Conservation (phyloP, 306 rosid species). For the Myrica gale region DNA sequence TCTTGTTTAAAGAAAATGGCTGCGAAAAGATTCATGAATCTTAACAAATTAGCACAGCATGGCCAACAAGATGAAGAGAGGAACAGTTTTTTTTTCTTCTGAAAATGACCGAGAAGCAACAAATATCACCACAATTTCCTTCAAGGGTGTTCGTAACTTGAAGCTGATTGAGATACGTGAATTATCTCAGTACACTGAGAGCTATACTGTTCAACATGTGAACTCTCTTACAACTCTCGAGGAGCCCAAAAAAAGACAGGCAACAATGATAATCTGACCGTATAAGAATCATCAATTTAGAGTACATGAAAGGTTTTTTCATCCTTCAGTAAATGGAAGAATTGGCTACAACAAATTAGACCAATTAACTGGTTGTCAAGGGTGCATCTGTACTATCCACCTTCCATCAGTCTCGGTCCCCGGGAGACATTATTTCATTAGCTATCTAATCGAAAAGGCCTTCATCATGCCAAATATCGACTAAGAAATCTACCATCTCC, state of each 20-base stretch:
- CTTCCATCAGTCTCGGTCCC: not conserved
- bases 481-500: constrained; percentile 99
- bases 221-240: not conserved
- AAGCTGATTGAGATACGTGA: not conserved
- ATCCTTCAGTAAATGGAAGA: constrained; percentile 1
- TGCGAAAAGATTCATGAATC: not conserved
- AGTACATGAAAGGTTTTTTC: constrained; percentile 1
- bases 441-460: constrained; percentile 61
- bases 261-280: not conserved
- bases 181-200: not conserved
- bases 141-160: not conserved
- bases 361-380: not conserved
- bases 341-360: constrained; percentile 26
- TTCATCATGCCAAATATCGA: constrained; percentile 88
- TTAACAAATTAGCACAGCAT: not conserved
- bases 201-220: not conserved
- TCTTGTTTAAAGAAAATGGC: not conserved
- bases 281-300: not conserved
- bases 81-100: not conserved
- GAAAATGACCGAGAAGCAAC: not conserved
- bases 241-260: not conserved
- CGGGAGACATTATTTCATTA: not conserved
- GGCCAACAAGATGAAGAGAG: not conserved
- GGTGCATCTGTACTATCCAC: constrained; percentile 2
- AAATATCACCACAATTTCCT: not conserved